Base-by-base conservation (phyloP, 2,329 filamentous ascomycete genomes). In the Exophiala oligosperma region DNA sequence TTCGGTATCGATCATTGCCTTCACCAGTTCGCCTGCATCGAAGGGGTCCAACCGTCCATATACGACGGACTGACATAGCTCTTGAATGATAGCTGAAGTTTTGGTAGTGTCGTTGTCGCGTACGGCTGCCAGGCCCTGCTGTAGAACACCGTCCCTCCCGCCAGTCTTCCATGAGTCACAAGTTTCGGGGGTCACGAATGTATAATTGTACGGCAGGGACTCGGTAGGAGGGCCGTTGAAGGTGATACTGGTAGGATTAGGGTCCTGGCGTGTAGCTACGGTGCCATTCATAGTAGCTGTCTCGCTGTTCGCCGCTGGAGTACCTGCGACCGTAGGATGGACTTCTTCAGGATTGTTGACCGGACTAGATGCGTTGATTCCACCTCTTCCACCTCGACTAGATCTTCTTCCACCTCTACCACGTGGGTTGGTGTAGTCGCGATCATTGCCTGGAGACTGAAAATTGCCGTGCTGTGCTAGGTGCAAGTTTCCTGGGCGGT, bases 11-110 rank as follows among this genome's bases (percentile, higher is more conserved):
- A 62, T 55, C 44, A 61, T 47, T 52, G 92, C 85, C 68, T 87
- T 89, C 57, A 96, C 81, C 56, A 86, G 83, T 21, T 75, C 77
- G 26, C 92, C 93, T 49, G 90, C 87, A 67, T 92, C 88, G 4
- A 74, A 71, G 2, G 90, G 79, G 40, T 83, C 79, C 47, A 97
- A 74, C 49, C 86, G 83, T 43, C 81, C 82, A 68, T 91, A 87
- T 11, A 95, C 75, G 17, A 88, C 86, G 35, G 90, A 86, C 61
- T 88, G 86, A 37, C 94, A 83, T 38, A 97, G 83, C 72, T 99
- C 94, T 75, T 96, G 91, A 66, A 92, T 91, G 23, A 96, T 77
- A 12, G 82, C 82, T 29, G 87, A 86, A 38, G 96, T 77, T 57
- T 85, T 84, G 47, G 87, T 79, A 6, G 83, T 77, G 68, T 95